phyloP scores from a whole-genome alignment of 2,329 filamentous ascomycete species.

The Arthrobotrys musiformis region DNA sequence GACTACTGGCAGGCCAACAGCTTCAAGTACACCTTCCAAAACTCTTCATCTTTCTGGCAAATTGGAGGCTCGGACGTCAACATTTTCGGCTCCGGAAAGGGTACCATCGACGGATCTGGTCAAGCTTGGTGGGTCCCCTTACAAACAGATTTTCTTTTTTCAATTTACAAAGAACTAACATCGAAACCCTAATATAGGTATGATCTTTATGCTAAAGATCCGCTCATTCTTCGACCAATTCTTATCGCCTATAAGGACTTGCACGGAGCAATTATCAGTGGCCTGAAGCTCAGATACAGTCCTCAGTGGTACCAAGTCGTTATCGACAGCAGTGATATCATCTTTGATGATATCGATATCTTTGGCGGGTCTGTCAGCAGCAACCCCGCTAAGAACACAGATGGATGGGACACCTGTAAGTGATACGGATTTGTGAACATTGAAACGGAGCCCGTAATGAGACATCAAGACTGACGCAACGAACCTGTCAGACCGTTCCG shows the following conservation, averaged over 20 bases:
- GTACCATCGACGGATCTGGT: slow-evolving; percentile 73
- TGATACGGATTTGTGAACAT: not conserved
- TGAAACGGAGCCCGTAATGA: too few relatives aligned
- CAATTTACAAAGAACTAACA: not conserved
- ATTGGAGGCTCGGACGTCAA: slow-evolving; percentile 74
- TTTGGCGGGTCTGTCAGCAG: slow-evolving; percentile 67
- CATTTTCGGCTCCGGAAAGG: slow-evolving; percentile 70
- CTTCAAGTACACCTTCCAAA: slow-evolving; percentile 74
- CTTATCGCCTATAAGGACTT: slow-evolving; percentile 70
- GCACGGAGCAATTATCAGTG: slow-evolving; percentile 69
- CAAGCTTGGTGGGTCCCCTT: slow-evolving; percentile 67
- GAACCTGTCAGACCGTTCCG: slow-evolving; percentile 66
- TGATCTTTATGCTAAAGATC: slow-evolving; percentile 70
- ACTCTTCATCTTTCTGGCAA: slow-evolving; percentile 74
- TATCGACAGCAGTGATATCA: slow-evolving; percentile 73
- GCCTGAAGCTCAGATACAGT: slow-evolving; percentile 72
- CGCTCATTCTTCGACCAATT: slow-evolving; percentile 70
- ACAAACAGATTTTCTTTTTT: not conserved
- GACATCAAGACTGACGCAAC: slow-evolving; percentile 3
- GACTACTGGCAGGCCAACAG: slow-evolving; percentile 75
- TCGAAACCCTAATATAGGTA: slow-evolving; percentile 62
- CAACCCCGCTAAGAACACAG: slow-evolving; percentile 73
- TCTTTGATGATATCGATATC: slow-evolving; percentile 73
- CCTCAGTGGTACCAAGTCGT: slow-evolving; percentile 74
- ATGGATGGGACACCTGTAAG: slow-evolving; percentile 71